phyloP scores from a whole-genome alignment of 2,329 filamentous ascomycete genomes.

The Arthrinium phaeospermum region DNA sequence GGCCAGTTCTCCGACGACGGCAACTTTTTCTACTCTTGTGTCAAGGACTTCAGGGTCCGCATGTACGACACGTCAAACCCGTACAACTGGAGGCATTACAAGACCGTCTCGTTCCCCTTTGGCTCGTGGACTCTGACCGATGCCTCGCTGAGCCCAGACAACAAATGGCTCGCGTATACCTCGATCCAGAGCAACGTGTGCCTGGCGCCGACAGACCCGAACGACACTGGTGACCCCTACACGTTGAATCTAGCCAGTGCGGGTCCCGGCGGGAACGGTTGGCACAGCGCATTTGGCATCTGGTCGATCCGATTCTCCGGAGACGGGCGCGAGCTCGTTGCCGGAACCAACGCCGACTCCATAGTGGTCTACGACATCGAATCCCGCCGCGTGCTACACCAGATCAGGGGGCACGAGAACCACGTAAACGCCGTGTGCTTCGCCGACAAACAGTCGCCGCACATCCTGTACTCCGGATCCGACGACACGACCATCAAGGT shows the following conservation, averaged over 20 bases:
- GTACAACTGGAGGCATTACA: constrained; percentile 95
- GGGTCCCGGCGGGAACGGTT: constrained; percentile 32
- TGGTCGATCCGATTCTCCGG: constrained; percentile 94
- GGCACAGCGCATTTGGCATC: constrained; percentile 63
- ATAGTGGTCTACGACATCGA: constrained; percentile 95
- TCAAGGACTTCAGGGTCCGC: constrained; percentile 90
- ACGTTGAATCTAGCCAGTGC: constrained; percentile 73
- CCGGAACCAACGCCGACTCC: constrained; percentile 78
- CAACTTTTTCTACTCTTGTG: constrained; percentile 94
- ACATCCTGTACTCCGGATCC: constrained; percentile 94
- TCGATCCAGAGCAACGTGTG: constrained; percentile 86
- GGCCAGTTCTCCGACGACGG: constrained; percentile 97
- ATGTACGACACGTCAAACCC: constrained; percentile 98
- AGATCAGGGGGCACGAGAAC: constrained; percentile 78
- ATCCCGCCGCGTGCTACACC: constrained; percentile 73
- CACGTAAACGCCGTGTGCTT: constrained; percentile 98
- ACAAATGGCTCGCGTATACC: constrained; percentile 88
- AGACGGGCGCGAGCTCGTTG: constrained; percentile 88
- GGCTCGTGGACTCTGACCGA: constrained; percentile 98
- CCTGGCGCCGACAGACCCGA: constrained; percentile 84
- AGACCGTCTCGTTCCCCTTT: constrained; percentile 82
- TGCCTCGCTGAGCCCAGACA: constrained; percentile 88
- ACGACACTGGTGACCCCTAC: constrained; percentile 79
- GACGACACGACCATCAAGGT: constrained; percentile 95
- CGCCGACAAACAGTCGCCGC: constrained; percentile 84